These are phyloP conservation scores for Lodderomyces margitis DNA, from an alignment of 1,139 yeast species.

Conservation along the genomic window DNA sequence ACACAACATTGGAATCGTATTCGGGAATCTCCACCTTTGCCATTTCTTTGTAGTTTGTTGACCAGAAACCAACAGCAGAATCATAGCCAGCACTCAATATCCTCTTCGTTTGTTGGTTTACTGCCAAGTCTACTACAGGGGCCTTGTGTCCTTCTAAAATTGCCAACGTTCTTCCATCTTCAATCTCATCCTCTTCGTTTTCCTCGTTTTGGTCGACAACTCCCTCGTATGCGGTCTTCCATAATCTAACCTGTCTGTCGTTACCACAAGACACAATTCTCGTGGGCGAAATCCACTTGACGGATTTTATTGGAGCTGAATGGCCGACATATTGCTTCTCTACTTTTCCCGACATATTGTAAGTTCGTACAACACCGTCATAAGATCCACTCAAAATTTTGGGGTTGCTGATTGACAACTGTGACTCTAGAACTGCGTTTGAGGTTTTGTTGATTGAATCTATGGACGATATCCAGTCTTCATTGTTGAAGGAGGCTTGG, in stretches of 20 bases:
- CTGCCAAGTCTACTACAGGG: slow-evolving; percentile 76
- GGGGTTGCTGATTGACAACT: slow-evolving; percentile 30
- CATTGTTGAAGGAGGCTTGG: slow-evolving; percentile 83
- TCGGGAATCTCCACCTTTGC: slow-evolving; percentile 65
- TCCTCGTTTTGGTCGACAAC: slow-evolving; percentile 22
- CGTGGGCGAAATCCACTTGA: slow-evolving; percentile 72
- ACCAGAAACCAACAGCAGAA: slow-evolving; percentile 82
- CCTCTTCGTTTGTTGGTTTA: slow-evolving; percentile 47
- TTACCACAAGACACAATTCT: slow-evolving; percentile 83
- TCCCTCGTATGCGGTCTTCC: slow-evolving; percentile 66
- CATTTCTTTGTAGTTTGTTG: slow-evolving; percentile 82
- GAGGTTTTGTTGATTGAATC: slow-evolving; percentile 44
- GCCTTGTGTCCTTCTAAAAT: slow-evolving; percentile 87
- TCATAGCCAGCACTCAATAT: slow-evolving; percentile 87
- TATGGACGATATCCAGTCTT: slow-evolving; percentile 92
- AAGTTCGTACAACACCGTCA: slow-evolving; percentile 90
- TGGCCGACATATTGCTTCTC: slow-evolving; percentile 85
- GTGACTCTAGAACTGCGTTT: slow-evolving; percentile 27
- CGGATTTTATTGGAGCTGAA: slow-evolving; percentile 79
- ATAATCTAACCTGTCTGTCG: slow-evolving; percentile 83
- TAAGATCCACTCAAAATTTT: slow-evolving; percentile 85
- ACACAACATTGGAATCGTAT: slow-evolving; percentile 46
- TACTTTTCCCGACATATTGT: slow-evolving; percentile 81
- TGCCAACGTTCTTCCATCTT: slow-evolving; percentile 76
- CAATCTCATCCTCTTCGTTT: slow-evolving; percentile 42